Percentiles rank a stretch among this genome's conserved stretches.
These are phyloP conservation scores for Rhizoclosmatium globosum DNA, from an alignment of 192 early-diverging fungal species.

Conservation along the genomic window DNA sequence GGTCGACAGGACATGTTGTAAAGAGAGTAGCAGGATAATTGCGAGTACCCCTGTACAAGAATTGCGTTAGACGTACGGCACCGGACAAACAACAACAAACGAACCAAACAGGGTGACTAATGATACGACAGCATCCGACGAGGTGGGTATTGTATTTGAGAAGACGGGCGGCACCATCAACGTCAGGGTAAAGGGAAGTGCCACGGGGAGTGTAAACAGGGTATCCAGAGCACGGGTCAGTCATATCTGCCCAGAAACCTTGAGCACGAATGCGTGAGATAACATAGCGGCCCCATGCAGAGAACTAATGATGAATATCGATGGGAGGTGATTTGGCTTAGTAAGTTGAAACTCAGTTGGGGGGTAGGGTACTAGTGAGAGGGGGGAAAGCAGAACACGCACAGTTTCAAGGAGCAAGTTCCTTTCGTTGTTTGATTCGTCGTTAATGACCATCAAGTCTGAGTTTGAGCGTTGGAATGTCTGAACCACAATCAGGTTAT, in stretches of 20 bases:
- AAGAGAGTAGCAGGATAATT: constrained; percentile 91
- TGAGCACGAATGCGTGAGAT: constrained; percentile 57
- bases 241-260: constrained; percentile 89
- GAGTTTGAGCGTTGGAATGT: constrained; percentile 77
- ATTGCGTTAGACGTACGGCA: background rate
- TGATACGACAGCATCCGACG: constrained; percentile 82
- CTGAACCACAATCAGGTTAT: constrained; percentile 77
- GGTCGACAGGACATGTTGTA: constrained; percentile 73
- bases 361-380: constrained; percentile 12
- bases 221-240: constrained; percentile 90
- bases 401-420: constrained; percentile 80
- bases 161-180: constrained; percentile 79
- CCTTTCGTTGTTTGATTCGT: constrained; percentile 78
- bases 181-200: constrained; percentile 86
- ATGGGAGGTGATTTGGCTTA: constrained; percentile 36
- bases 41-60: constrained; percentile 64
- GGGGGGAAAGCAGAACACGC: constrained; percentile 37
- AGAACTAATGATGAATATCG: constrained; percentile 58
- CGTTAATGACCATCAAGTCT: constrained; percentile 80
- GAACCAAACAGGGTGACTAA: constrained; percentile 86
- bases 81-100: background rate
- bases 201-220: constrained; percentile 77
- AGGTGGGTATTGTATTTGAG: constrained; percentile 80
- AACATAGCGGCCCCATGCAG: constrained; percentile 72
- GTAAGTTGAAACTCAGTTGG: background rate